Evolutionary conservation across 129 eudicot species (phyloP).

Genomic region (Tagetes erecta): DNA sequence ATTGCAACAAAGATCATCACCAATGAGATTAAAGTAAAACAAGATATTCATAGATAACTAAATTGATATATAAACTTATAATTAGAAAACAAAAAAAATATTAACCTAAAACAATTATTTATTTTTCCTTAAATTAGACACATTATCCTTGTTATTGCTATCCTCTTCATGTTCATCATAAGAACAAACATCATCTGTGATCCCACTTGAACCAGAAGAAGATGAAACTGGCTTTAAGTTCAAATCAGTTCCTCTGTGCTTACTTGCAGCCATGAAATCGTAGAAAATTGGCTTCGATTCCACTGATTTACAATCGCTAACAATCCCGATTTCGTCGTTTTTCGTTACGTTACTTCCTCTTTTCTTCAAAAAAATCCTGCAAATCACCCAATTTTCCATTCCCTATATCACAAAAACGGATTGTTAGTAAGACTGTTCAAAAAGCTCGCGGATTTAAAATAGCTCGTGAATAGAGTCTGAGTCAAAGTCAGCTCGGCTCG

Average conservation of each 20-base stretch:
- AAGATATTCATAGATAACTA: not conserved
- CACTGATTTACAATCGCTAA: not conserved
- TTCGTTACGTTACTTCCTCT: constrained; percentile 6
- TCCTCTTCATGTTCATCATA: constrained; percentile 9
- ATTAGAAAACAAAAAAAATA: not conserved
- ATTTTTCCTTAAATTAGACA: not conserved
- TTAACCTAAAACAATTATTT: not conserved
- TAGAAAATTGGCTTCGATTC: constrained; percentile 2
- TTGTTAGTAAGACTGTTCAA: not conserved
- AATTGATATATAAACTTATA: not conserved
- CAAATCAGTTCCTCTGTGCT: constrained; percentile 3
- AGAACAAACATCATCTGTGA: constrained; percentile 13
- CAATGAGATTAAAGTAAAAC: not conserved
- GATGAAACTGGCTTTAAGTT: constrained; percentile 7
- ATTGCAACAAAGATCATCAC: not conserved
- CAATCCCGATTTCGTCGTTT: not conserved
- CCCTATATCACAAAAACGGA: not conserved
- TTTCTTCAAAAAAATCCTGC: constrained; percentile 17
- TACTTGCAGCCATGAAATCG: constrained; percentile 13
- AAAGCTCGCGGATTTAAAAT: no score
- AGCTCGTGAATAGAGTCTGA: no score
- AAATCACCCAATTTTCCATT: constrained; percentile 8
- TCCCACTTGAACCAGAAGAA: constrained; percentile 11
- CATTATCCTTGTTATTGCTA: constrained; percentile 2
- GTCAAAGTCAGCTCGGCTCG: no score